phyloP scores from a whole-genome alignment of 129 eudicot species.

The Calendula officinalis region DNA sequence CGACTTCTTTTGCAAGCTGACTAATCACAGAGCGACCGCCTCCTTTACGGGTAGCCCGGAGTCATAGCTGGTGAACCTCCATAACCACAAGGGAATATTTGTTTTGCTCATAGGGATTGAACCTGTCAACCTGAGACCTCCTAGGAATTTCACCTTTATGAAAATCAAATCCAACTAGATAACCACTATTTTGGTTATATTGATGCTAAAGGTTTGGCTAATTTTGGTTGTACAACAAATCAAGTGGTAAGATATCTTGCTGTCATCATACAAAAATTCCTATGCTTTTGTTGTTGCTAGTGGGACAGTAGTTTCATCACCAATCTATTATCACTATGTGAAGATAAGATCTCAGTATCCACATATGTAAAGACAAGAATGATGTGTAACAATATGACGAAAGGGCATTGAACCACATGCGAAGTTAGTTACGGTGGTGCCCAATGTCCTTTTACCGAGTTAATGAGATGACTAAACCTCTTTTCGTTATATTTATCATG shows the following conservation, averaged over 20 bases:
- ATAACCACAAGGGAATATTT: too few species aligned
- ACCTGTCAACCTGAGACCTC: too few species aligned
- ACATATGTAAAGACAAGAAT: slow-evolving; percentile 34
- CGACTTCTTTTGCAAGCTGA: too few species aligned
- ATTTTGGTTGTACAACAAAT: slow-evolving; percentile 40
- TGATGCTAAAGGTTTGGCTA: slow-evolving; percentile 26
- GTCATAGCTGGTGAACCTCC: too few species aligned
- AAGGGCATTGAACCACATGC: slow-evolving; percentile 32
- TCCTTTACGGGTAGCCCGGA: too few species aligned
- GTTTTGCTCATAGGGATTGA: too few species aligned
- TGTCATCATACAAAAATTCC: slow-evolving; percentile 37
- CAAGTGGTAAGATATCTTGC: slow-evolving; percentile 40
- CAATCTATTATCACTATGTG: slow-evolving; percentile 32
- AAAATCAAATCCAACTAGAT: too few species aligned
- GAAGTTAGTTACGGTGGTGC: slow-evolving; percentile 37
- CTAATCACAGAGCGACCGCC: too few species aligned
- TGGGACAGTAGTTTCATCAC: slow-evolving; percentile 36
- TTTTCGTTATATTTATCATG: not conserved
- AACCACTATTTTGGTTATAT: not conserved
- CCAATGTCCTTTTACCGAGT: slow-evolving; percentile 24
- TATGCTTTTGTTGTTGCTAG: slow-evolving; percentile 26
- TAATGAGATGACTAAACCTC: slow-evolving; percentile 17
- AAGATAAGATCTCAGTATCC: slow-evolving; percentile 39
- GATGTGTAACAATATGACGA: slow-evolving; percentile 21
- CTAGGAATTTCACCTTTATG: too few species aligned